Evolutionary conservation across 2,329 filamentous ascomycete genomes (phyloP).

Genomic region (Aureobasidium subglaciale): DNA sequence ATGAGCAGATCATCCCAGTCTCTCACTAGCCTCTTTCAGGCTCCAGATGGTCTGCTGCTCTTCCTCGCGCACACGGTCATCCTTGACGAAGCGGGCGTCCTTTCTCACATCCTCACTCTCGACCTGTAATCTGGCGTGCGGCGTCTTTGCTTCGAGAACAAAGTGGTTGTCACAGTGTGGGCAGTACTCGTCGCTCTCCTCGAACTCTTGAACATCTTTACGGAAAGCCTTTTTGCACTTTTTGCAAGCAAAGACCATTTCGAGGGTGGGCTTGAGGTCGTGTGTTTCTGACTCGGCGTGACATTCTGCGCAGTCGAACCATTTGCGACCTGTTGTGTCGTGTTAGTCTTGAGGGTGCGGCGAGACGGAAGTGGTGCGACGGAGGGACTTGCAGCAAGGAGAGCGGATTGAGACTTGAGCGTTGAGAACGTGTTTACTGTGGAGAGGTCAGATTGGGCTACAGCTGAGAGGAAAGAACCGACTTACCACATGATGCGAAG

Average conservation of each 20-base stretch:
- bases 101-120: constrained; percentile 86
- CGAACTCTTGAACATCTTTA: constrained; percentile 85
- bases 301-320: constrained; percentile 98
- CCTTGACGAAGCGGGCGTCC: constrained; percentile 83
- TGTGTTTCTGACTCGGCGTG: constrained; percentile 75
- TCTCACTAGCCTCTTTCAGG: constrained; percentile 65
- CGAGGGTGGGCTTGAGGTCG: constrained; percentile 63
- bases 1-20: constrained; percentile 54
- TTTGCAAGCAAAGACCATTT: constrained; percentile 96
- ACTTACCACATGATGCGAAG: constrained; percentile 25
- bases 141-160: constrained; percentile 78
- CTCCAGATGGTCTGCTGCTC: constrained; percentile 65
- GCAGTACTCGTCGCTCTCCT: constrained; percentile 97
- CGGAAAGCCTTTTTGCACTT: constrained; percentile 99
- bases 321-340: constrained; percentile 64
- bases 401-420: constrained; percentile 94
- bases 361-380: background rate
- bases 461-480: background rate
- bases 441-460: background rate
- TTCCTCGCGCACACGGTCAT: constrained; percentile 65
- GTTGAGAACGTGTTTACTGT: constrained; percentile 95
- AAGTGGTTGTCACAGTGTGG: constrained; percentile 99
- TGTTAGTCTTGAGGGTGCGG: constrained; percentile 13
- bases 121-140: constrained; percentile 74
- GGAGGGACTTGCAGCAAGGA: constrained; percentile 68